Evolutionary conservation across 257 asterid genomes (phyloP).

Genomic region (Datura wrightii): DNA sequence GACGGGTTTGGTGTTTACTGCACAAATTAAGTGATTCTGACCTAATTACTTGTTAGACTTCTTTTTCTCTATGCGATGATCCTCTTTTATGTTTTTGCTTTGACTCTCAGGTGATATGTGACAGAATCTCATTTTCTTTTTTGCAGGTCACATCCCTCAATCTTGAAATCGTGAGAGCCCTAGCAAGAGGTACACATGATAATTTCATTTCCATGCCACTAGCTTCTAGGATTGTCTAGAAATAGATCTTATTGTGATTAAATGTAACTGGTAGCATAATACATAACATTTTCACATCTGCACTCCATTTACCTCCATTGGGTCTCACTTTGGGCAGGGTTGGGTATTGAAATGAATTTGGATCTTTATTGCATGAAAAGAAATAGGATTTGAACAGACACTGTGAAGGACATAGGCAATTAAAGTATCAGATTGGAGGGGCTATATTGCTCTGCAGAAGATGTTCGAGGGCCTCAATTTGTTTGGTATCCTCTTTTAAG

Average conservation of each 20-base stretch:
- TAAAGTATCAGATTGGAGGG: not conserved
- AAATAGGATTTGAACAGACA: constrained; percentile 12
- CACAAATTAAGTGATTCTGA: constrained; percentile 15
- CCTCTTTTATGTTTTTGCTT: not conserved
- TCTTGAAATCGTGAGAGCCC: constrained; percentile 89
- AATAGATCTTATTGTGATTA: not conserved
- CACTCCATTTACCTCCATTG: not conserved
- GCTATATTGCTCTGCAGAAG: not conserved
- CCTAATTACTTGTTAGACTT: not conserved
- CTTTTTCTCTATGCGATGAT: not conserved
- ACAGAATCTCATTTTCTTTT: not conserved
- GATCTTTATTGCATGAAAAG: constrained; percentile 24
- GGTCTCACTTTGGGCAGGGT: not conserved
- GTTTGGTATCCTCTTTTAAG: not conserved
- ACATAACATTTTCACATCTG: not conserved
- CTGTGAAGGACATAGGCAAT: not conserved
- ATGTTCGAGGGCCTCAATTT: not conserved
- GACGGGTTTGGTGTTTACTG: not conserved
- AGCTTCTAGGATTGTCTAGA: not conserved
- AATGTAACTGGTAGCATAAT: not conserved
- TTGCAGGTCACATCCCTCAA: constrained; percentile 91
- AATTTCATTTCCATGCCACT: constrained; percentile 5
- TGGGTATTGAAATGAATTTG: not conserved
- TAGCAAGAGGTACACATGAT: constrained; percentile 74
- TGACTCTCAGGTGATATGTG: constrained; percentile 1